Evolutionary conservation across 768 basidiomycete species (phyloP).

Genomic region (Leucocoprinus birnbaumii): DNA sequence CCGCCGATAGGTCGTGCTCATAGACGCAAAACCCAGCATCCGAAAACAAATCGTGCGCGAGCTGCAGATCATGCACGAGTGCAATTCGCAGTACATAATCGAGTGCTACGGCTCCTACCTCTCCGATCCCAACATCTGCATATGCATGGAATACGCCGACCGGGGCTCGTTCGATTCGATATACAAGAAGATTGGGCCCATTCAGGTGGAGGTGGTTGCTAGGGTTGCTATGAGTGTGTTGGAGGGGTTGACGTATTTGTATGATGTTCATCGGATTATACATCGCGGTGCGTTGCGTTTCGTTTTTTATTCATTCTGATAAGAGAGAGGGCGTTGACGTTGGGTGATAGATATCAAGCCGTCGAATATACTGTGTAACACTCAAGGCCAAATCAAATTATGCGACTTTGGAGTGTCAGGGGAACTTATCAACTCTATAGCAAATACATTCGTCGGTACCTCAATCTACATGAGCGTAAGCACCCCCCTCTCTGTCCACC

Average conservation of each 20-base stretch:
- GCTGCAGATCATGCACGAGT: slow-evolving; percentile 98
- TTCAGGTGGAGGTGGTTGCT: slow-evolving; percentile 91
- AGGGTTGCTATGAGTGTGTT: slow-evolving; percentile 92
- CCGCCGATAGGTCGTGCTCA: slow-evolving; percentile 74
- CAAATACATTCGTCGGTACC: slow-evolving; percentile 98
- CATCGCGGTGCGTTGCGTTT: slow-evolving; percentile 79
- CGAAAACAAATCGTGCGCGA: slow-evolving; percentile 98
- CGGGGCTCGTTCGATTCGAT: slow-evolving; percentile 92
- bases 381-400: slow-evolving; percentile 93
- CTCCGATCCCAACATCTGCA: slow-evolving; percentile 96
- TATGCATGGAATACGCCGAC: slow-evolving; percentile 98
- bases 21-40: slow-evolving; percentile 93
- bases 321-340: neutral
- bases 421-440: slow-evolving; percentile 97
- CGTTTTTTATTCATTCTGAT: neutral
- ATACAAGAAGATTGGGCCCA: slow-evolving; percentile 90
- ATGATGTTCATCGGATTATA: slow-evolving; percentile 96
- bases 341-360: slow-evolving; percentile 89
- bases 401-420: slow-evolving; percentile 99
- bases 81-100: slow-evolving; percentile 89
- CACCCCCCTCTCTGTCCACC: slow-evolving; percentile 13
- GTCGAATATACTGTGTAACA: slow-evolving; percentile 95
- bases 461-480: slow-evolving; percentile 99
- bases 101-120: slow-evolving; percentile 97
- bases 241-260: slow-evolving; percentile 93